Percentiles rank a stretch among this genome's conserved stretches.
Conservation (phyloP, 495 filamentous ascomycete genomes). For the Aspergillus carlsbadensis region DNA sequence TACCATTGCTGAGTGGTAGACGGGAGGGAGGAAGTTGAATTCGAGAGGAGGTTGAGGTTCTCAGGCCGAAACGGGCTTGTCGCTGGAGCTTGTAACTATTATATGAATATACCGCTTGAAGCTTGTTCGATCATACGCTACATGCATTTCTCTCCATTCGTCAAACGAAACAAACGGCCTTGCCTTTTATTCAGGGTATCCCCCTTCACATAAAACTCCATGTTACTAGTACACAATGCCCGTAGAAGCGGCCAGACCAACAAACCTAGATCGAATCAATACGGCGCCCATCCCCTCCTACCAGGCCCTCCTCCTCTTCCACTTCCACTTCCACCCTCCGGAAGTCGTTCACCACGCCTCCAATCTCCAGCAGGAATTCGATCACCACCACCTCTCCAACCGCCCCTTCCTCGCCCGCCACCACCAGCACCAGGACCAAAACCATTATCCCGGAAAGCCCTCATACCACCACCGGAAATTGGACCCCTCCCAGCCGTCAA, state of each 20-base stretch:
- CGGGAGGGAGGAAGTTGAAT: constrained; percentile 19
- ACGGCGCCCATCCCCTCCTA: constrained; percentile 46
- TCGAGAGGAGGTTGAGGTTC: not conserved
- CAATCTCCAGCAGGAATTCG: constrained; percentile 41
- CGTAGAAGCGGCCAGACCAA: not conserved
- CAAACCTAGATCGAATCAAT: constrained; percentile 22
- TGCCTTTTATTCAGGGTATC: constrained; percentile 15
- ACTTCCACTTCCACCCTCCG: constrained; percentile 30
- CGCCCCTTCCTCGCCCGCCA: constrained; percentile 29
- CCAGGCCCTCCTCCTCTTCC: constrained; percentile 16
- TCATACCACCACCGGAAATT: constrained; percentile 39
- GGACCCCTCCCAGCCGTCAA: constrained; percentile 31
- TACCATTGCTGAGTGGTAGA: constrained; percentile 68
- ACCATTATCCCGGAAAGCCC: constrained; percentile 50
- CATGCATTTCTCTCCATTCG: no score
- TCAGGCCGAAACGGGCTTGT: constrained; percentile 6
- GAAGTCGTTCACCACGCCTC: constrained; percentile 44
- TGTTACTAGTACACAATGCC: constrained; percentile 10
- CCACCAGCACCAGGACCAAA: constrained; percentile 37
- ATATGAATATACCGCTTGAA: constrained; percentile 41
- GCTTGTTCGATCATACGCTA: not conserved
- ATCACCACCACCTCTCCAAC: constrained; percentile 31
- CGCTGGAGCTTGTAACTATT: constrained; percentile 37
- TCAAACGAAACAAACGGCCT: no score
- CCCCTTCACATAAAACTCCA: constrained; percentile 17